phyloP scores from a whole-genome alignment of 768 basidiomycete genomes.

The Trametes coccinea region DNA sequence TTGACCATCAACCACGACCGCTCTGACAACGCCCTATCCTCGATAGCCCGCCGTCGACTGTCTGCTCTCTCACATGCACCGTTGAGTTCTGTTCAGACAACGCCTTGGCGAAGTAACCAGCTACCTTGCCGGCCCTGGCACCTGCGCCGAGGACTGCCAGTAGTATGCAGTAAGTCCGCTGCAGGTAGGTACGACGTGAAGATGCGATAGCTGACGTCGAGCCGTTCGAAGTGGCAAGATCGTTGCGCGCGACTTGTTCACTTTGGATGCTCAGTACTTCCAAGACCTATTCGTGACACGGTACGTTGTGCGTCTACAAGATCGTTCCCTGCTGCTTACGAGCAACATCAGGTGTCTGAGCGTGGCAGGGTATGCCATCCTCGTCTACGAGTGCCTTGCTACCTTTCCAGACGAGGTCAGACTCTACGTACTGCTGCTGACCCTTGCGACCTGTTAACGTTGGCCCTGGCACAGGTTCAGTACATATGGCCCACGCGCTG shows the following conservation, averaged over 20 bases:
- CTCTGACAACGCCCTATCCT: too few relatives aligned
- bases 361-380: constrained; percentile 14
- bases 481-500: constrained; percentile 22
- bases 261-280: constrained; percentile 11
- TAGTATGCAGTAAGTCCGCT: not conserved
- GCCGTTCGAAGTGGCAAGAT: not conserved
- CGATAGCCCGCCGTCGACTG: too few relatives aligned
- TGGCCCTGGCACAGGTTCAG: not conserved
- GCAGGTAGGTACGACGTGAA: not conserved
- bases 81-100: too few relatives aligned
- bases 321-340: too few relatives aligned
- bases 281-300: constrained; percentile 11
- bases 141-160: too few relatives aligned
- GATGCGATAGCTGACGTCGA: not conserved
- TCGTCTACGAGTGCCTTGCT: constrained; percentile 11
- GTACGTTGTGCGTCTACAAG: not conserved
- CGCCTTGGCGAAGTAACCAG: too few relatives aligned
- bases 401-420: constrained; percentile 17
- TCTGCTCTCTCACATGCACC: too few relatives aligned
- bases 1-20: too few relatives aligned
- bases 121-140: too few relatives aligned
- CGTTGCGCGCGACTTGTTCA: constrained; percentile 3
- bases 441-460: not conserved
- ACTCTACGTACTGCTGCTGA: not conserved
- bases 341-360: constrained; percentile 1